Evolutionary conservation across 2,329 filamentous ascomycete genomes (phyloP).

Genomic region (Trichoderma koningii): DNA sequence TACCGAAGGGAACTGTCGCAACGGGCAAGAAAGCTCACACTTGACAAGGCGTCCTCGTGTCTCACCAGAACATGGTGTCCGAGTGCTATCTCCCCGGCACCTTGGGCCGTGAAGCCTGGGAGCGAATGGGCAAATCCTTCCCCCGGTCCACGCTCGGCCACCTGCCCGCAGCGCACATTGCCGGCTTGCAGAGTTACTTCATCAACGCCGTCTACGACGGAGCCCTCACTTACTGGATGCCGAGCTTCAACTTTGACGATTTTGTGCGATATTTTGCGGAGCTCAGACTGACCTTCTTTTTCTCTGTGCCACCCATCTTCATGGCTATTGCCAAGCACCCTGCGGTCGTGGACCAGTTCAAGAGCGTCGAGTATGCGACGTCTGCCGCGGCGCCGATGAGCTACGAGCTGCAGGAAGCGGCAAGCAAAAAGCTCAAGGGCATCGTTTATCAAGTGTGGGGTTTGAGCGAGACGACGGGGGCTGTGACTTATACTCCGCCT

Average conservation of each 20-base stretch:
- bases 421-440: slow-evolving; percentile 51
- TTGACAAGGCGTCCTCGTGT: slow-evolving; percentile 44
- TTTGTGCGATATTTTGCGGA: slow-evolving; percentile 56
- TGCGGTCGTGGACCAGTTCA: slow-evolving; percentile 58
- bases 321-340: slow-evolving; percentile 60
- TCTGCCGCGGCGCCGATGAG: slow-evolving; percentile 60
- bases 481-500: slow-evolving; percentile 49
- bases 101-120: slow-evolving; percentile 37
- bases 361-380: slow-evolving; percentile 49
- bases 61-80: slow-evolving; percentile 49
- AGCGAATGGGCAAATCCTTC: slow-evolving; percentile 35
- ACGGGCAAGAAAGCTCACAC: not conserved
- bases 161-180: slow-evolving; percentile 50
- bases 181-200: slow-evolving; percentile 49
- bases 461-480: slow-evolving; percentile 56
- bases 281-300: slow-evolving; percentile 56
- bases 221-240: slow-evolving; percentile 63
- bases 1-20: too few relatives aligned
- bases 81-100: slow-evolving; percentile 39
- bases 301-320: slow-evolving; percentile 63
- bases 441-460: slow-evolving; percentile 59
- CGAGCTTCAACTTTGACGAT: slow-evolving; percentile 56
- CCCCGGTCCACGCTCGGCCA: slow-evolving; percentile 45
- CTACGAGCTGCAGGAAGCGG: slow-evolving; percentile 54
- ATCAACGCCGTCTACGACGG: slow-evolving; percentile 46